Conservation (phyloP, 768 basidiomycete species). For the Hericium rajendrae region DNA sequence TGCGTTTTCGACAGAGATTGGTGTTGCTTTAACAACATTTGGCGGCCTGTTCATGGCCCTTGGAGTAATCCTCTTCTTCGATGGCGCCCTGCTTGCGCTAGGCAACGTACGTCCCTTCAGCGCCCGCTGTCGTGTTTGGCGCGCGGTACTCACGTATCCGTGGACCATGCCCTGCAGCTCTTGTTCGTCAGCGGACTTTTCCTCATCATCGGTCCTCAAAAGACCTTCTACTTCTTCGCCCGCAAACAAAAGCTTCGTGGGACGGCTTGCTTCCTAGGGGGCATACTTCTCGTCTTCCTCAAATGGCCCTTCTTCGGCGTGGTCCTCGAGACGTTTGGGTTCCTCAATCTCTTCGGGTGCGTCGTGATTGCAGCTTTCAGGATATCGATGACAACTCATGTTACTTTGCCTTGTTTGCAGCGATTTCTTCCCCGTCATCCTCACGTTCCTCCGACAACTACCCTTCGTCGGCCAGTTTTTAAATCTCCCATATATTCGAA, state of each 20-base stretch:
- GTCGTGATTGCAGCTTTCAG: constrained; percentile 13
- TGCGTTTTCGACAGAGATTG: constrained; percentile 59
- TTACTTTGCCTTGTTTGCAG: constrained; percentile 31
- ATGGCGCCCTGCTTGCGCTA: constrained; percentile 90
- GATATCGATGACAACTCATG: not conserved
- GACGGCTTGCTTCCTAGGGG: constrained; percentile 78
- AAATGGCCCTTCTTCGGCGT: constrained; percentile 95
- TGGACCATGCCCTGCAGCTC: constrained; percentile 43
- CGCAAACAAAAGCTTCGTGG: constrained; percentile 92
- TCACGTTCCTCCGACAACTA: constrained; percentile 92
- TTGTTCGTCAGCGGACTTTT: constrained; percentile 92
- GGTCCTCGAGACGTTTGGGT: constrained; percentile 91
- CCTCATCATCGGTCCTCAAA: constrained; percentile 92
- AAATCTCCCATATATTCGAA: constrained; percentile 79
- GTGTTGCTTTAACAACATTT: constrained; percentile 93
- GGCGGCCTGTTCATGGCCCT: constrained; percentile 94
- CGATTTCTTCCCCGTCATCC: constrained; percentile 97
- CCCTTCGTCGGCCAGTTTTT: constrained; percentile 85
- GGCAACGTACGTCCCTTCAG: constrained; percentile 66
- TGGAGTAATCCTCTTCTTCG: constrained; percentile 93
- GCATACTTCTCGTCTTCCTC: constrained; percentile 86
- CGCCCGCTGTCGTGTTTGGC: not conserved
- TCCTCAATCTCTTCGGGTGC: constrained; percentile 95
- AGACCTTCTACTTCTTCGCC: constrained; percentile 97
- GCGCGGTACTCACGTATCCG: not conserved